These are phyloP conservation scores for Pelargonium australe DNA, from an alignment of 441 rosid genomes.

Conservation along the genomic window DNA sequence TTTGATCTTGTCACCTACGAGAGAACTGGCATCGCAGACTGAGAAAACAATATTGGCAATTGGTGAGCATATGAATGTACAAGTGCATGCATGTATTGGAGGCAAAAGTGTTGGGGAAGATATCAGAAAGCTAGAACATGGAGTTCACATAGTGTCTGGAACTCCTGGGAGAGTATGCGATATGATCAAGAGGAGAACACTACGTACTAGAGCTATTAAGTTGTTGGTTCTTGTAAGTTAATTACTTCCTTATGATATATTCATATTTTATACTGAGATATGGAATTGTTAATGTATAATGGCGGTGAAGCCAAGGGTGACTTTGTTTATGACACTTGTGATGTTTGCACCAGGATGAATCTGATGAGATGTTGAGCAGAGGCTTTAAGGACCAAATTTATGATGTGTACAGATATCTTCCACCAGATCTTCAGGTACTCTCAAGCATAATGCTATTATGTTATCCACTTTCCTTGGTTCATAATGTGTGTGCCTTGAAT, in stretches of 20 bases:
- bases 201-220: constrained; percentile 79
- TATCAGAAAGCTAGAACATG: constrained; percentile 80
- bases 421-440: constrained; percentile 90
- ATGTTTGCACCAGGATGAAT: constrained; percentile 46
- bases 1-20: constrained; percentile 80
- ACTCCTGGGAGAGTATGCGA: constrained; percentile 98
- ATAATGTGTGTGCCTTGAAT: too few relatives aligned
- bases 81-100: constrained; percentile 81
- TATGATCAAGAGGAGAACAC: constrained; percentile 94
- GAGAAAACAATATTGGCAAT: constrained; percentile 74
- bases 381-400: constrained; percentile 98
- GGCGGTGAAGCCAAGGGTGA: neutral
- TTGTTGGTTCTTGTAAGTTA: constrained; percentile 65
- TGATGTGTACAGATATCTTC: constrained; percentile 90
- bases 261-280: too few relatives aligned
- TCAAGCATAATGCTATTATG: too few relatives aligned
- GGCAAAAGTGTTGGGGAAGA: constrained; percentile 98
- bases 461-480: too few relatives aligned
- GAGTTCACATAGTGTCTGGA: constrained; percentile 94
- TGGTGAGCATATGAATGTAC: constrained; percentile 64
- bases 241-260: neutral
- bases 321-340: neutral
- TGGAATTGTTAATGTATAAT: neutral
- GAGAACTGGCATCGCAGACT: constrained; percentile 86
- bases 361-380: constrained; percentile 98